Conservation (phyloP, 352 stramenopile genomes). For the Pythium phragmiticola region DNA sequence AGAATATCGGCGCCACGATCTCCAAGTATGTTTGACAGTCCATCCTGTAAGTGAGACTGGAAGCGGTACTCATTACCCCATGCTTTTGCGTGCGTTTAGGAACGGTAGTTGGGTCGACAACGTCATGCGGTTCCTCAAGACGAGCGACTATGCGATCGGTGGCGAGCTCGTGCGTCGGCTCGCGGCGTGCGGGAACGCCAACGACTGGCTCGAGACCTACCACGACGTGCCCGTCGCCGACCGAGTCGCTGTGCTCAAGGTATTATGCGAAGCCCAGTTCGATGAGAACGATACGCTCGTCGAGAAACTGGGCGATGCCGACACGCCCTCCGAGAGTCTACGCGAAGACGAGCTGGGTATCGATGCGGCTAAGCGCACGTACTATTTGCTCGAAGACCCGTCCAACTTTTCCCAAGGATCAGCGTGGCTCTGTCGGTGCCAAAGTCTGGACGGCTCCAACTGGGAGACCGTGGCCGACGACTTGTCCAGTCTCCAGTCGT, state of each 20-base stretch:
- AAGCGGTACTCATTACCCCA: not conserved
- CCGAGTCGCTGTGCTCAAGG: slow-evolving; percentile 53
- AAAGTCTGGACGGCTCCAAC: slow-evolving; percentile 31
- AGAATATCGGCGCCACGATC: slow-evolving; percentile 43
- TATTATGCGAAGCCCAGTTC: slow-evolving; percentile 64
- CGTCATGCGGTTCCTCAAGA: slow-evolving; percentile 45
- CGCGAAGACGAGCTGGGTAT: slow-evolving; percentile 46
- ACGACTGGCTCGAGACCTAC: slow-evolving; percentile 40
- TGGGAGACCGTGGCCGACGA: slow-evolving; percentile 70
- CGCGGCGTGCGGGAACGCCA: slow-evolving; percentile 12
- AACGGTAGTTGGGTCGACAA: slow-evolving; percentile 48
- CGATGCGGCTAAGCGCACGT: slow-evolving; percentile 46
- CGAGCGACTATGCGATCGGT: slow-evolving; percentile 31
- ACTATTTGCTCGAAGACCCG: slow-evolving; percentile 66
- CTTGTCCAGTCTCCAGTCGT: slow-evolving; percentile 46
- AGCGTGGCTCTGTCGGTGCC: slow-evolving; percentile 61
- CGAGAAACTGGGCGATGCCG: slow-evolving; percentile 50
- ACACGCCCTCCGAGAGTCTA: slow-evolving; percentile 39
- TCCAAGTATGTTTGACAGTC: slow-evolving; percentile 35
- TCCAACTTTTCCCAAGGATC: slow-evolving; percentile 48
- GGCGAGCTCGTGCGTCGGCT: slow-evolving; percentile 19
- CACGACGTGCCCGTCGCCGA: slow-evolving; percentile 40
- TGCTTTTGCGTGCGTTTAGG: slow-evolving; percentile 21
- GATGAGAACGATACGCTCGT: slow-evolving; percentile 60
- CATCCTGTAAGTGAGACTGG: not conserved